Conservation (phyloP, 1,139 yeast genomes). For the Protomyces inundatus region DNA sequence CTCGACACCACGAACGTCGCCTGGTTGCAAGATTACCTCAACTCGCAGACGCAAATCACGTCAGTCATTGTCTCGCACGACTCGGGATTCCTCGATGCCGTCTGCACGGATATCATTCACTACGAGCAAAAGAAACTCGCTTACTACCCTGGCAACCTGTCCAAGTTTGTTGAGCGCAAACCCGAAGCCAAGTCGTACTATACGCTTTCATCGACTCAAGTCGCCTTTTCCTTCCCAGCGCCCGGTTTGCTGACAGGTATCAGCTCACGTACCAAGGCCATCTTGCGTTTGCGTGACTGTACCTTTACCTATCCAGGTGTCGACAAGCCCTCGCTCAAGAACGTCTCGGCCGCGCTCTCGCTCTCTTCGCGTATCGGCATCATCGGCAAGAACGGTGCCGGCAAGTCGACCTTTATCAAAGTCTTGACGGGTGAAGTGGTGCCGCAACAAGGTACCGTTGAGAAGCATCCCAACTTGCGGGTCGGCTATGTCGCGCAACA, state of each 20-base stretch:
- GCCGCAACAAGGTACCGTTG: conserved; percentile 83
- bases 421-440: conserved; percentile 89
- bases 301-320: conserved; percentile 99
- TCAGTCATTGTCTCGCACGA: conserved; percentile 98
- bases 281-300: conserved; percentile 95
- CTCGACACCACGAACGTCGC: conserved; percentile 89
- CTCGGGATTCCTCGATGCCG: conserved; percentile 98
- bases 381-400: conserved; percentile 98
- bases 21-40: conserved; percentile 86
- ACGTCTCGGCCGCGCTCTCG: conserved; percentile 96
- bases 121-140: conserved; percentile 99
- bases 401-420: conserved; percentile 95
- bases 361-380: conserved; percentile 96
- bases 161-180: conserved; percentile 96
- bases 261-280: conserved; percentile 99
- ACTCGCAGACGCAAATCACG: conserved; percentile 92
- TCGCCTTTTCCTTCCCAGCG: conserved; percentile 96
- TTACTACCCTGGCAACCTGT: conserved; percentile 99
- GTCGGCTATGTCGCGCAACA: conserved; percentile 98
- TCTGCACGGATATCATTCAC: conserved; percentile 96
- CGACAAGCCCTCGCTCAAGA: conserved; percentile 81
- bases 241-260: conserved; percentile 99
- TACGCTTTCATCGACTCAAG: conserved; percentile 96
- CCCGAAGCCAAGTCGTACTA: conserved; percentile 98
- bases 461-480: conserved; percentile 96